Evolutionary conservation across 1,139 yeast genomes (phyloP), one percentile per base, ranked within the genome.

Genomic region (Wickerhamomyces sp.): DNA sequence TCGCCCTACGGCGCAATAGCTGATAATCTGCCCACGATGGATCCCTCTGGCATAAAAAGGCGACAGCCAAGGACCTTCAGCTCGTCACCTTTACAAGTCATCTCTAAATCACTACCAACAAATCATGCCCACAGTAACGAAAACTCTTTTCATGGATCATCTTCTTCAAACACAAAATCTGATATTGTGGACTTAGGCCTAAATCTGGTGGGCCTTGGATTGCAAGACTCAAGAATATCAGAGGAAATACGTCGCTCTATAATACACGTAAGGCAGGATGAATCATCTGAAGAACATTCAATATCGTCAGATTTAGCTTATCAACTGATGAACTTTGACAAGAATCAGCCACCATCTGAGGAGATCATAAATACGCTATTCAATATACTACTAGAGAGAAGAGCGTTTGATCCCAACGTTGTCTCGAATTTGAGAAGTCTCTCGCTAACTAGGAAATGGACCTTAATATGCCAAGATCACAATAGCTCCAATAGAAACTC

Each of bases 391-490:
- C 36, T 54, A 7, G 29, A 30, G n/a, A 45, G 38, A 31, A 43
- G 55, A 20, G 45, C 55, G 2, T 54, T 54, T 33, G 33, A 54
- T 1, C 21, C 36, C 14, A 52, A 53, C 28, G 55, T 53, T 3
- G 37, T 41, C 19, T 15, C n/a, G 9, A 51, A 49, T 35, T 36
- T 54, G 15, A 42, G 25, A 25, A 38, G 39, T 5, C 25, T 45
- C 7, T 41, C 56, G 2, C 13, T 44, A 2, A 29, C 41, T 2
- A 45, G 58, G 20, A 54, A 54, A 40, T 54, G 58, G 58, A 36
- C 39, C 1, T 39, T 54, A 20, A 43, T 54, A 3, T 54, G 58
- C 37, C 57, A 52, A 30, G 58, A 54, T 34, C 49, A 44, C 10
- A 42, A 19, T 8, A 25, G 28, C 14, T 28, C 33, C 2, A 33